Percentiles rank a stretch among this genome's conserved stretches.
These are phyloP conservation scores for Annona squamosa DNA, from an alignment of 164 flowering plant genomes.

Conservation along the genomic window DNA sequence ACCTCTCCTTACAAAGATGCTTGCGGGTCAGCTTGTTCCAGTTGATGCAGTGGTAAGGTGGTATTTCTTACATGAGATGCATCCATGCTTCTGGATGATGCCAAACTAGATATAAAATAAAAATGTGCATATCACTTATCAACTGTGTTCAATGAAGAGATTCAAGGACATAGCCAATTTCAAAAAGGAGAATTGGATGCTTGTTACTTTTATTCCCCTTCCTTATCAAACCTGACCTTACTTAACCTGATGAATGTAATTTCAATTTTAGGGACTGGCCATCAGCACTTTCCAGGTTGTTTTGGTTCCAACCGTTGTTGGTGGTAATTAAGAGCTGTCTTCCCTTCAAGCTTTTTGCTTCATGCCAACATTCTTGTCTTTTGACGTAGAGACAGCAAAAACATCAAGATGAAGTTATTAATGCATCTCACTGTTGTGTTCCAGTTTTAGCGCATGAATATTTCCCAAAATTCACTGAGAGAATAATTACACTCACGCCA, in stretches of 20 bases:
- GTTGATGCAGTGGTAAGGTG: constrained; percentile 91
- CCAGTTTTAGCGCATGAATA: constrained; percentile 85
- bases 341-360: not conserved
- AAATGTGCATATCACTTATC: not conserved
- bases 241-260: not conserved
- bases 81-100: too few relatives aligned
- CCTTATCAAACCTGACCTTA: too few relatives aligned
- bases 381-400: not conserved
- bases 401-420: not conserved
- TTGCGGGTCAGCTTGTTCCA: constrained; percentile 98
- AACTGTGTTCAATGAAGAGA: not conserved
- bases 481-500: constrained; percentile 75
- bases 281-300: constrained; percentile 98
- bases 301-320: constrained; percentile 79
- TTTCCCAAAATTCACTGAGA: constrained; percentile 82
- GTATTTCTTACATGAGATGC: not conserved
- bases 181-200: not conserved
- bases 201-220: not conserved
- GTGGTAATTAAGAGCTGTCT: constrained; percentile 6
- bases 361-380: not conserved
- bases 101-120: too few relatives aligned
- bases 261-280: constrained; percentile 69
- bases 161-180: not conserved
- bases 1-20: constrained; percentile 90
- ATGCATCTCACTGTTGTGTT: constrained; percentile 10